Conservation (phyloP, 1,139 yeast genomes). For the Geotrichum bryndzae region DNA sequence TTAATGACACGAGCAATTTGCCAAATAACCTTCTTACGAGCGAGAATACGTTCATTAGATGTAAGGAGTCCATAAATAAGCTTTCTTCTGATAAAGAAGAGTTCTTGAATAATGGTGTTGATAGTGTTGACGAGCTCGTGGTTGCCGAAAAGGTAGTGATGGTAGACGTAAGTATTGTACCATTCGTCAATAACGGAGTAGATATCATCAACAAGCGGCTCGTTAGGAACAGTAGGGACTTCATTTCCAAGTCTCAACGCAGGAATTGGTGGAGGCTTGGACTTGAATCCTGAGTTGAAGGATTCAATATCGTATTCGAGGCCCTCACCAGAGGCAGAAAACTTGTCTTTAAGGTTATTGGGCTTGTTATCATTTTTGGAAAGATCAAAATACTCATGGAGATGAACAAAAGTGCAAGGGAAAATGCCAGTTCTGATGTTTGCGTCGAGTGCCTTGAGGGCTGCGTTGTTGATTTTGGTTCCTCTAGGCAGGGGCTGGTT, state of each 20-base stretch:
- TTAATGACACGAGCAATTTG: conserved; percentile 64
- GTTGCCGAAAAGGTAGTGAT: conserved; percentile 32
- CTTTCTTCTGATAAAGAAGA: conserved; percentile 60
- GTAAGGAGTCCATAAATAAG: conserved; percentile 56
- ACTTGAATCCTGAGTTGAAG: conserved; percentile 17
- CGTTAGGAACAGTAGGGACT: conserved; percentile 25
- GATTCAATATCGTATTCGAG: conserved; percentile 15
- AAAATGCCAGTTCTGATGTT: conserved; percentile 30
- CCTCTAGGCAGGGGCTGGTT: conserved; percentile 27
- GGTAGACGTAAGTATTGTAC: conserved; percentile 32
- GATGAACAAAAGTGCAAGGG: conserved; percentile 28
- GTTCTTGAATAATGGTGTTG: conserved; percentile 38
- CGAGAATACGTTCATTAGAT: conserved; percentile 47
- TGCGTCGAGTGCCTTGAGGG: conserved; percentile 28
- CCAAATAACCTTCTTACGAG: conserved; percentile 56
- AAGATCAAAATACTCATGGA: conserved; percentile 29
- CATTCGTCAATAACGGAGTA: conserved; percentile 33
- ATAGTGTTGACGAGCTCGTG: conserved; percentile 36
- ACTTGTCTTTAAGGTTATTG: conserved; percentile 2
- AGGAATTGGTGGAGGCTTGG: conserved; percentile 31
- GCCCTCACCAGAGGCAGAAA: conserved; percentile 11
- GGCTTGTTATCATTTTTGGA: conserved; percentile 11
- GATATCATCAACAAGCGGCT: conserved; percentile 35
- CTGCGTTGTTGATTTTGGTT: conserved; percentile 25
- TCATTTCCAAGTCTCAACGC: conserved; percentile 29